Percentiles rank a stretch among this genome's conserved stretches.
phyloP scores from a whole-genome alignment of 2,329 filamentous ascomycete species.

The Ophiostoma piceae region DNA sequence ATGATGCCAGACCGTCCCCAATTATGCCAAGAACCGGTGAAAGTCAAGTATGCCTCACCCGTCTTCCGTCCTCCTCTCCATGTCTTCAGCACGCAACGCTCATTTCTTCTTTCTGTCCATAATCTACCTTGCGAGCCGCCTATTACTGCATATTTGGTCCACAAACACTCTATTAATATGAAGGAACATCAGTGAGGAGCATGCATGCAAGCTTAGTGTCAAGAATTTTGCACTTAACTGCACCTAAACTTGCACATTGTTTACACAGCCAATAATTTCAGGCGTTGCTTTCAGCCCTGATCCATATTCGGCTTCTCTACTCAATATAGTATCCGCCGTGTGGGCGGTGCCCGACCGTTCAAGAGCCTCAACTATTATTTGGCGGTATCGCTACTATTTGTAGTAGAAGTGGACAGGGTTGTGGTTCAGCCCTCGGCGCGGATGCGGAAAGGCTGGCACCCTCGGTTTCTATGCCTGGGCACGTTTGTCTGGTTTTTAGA shows the following conservation, averaged over 20 bases:
- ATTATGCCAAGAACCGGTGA: too few relatives aligned
- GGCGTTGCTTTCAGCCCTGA: neutral
- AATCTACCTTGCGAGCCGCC: neutral
- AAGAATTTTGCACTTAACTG: neutral
- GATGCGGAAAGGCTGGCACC: neutral
- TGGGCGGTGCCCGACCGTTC: neutral
- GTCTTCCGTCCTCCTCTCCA: neutral
- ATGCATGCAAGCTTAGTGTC: neutral
- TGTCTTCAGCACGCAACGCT: neutral
- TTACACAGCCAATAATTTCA: neutral
- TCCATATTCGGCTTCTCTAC: neutral
- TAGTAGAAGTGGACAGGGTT: neutral
- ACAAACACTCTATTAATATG: too few relatives aligned
- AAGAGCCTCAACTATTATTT: neutral
- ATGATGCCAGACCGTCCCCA: neutral
- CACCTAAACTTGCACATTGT: neutral
- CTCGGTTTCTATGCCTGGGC: neutral
- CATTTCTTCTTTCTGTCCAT: neutral
- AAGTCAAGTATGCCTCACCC: neutral
- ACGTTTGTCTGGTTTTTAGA: neutral
- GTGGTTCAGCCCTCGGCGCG: neutral
- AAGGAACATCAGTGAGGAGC: neutral
- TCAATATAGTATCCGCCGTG: neutral
- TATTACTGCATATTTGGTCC: neutral
- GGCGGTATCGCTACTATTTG: neutral